Base-by-base conservation (phyloP, 306 rosid genomes). In the Crataegus laevigata region DNA sequence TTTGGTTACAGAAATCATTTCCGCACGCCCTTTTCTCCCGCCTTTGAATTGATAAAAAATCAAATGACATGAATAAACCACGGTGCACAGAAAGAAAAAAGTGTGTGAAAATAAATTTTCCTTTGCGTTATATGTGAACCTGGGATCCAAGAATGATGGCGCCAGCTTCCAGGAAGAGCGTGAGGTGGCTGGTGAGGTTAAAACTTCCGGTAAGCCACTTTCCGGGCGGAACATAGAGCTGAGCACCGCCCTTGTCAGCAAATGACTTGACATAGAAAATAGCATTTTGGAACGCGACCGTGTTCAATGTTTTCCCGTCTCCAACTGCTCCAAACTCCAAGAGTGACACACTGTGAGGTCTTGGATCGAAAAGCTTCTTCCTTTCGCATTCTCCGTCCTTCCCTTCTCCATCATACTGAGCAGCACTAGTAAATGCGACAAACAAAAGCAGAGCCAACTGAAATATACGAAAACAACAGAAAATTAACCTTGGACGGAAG, bases 191-290 rank as follows among this genome's bases (percentile, higher is more conserved):
- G 40, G 86, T 88, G 38, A 90, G 96, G 66, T 88, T 79, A 71
- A 90, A 85, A 52, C 93, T 88, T 78, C 85, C 88, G 2, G 91
- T 88, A 30, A 90, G 89, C 96, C 96, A 90, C 71, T 36, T 76
- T 1, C 90, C 93, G 1, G 93, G 73, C 3, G 93, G 96, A 74
- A 90, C 91, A 75, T 76, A 88, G 11, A 90, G 82, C 81, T 88
- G 84, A 54, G 93, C 96, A 19, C 96, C 96, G 13, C 96, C 96
- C 80, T 88, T 90, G 45, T 90, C 91, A 22, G 89, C 84, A 78
- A 90, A 88, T 21, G 96, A 90, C 82, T 88, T 88, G 50, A 77
- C 86, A 59, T 90, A 88, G 80, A 90, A 90, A 68, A 90, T 75
- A 68, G 92, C 92, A 81, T 90, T 90, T 58, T 90, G 92, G 45